Evolutionary conservation across 2,329 filamentous ascomycete species (phyloP).

Genomic region (Alternaria novae-zelandiae): DNA sequence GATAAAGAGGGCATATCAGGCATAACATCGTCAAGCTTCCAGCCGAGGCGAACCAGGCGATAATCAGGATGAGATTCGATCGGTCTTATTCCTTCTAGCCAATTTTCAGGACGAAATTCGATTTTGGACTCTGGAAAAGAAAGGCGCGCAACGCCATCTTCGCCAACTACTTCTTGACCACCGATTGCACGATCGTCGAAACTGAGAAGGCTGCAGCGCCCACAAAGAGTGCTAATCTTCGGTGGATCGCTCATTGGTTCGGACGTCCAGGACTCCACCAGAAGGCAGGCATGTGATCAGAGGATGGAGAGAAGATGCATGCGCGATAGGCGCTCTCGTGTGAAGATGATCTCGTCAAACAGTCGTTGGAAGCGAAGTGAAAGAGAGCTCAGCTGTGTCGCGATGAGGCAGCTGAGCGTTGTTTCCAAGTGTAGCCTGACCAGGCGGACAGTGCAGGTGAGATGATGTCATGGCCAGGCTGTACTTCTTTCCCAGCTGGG

Average conservation of each 20-base stretch:
- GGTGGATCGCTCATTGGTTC: background rate
- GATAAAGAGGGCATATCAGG: background rate
- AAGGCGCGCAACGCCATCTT: background rate
- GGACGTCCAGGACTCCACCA: accelerated
- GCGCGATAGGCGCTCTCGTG: background rate
- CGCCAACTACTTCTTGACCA: accelerated
- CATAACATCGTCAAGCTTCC: background rate
- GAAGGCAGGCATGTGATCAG: background rate
- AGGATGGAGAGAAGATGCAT: background rate
- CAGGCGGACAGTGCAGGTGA: background rate
- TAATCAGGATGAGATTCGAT: too few species aligned
- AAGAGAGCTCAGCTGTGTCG: too few species aligned
- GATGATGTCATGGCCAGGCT: background rate
- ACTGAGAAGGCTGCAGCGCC: background rate
- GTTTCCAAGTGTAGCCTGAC: background rate
- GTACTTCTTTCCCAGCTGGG: background rate
- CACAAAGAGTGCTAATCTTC: accelerated
- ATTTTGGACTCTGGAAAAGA: background rate
- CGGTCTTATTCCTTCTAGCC: too few species aligned
- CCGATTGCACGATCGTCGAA: background rate
- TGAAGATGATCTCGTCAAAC: background rate
- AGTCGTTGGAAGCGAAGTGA: too few species aligned
- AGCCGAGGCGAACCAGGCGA: background rate
- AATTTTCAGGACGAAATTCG: too few species aligned
- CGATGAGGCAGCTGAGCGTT: background rate